phyloP scores from a whole-genome alignment of 352 stramenopile species.

The Thalassiosira hispida region DNA sequence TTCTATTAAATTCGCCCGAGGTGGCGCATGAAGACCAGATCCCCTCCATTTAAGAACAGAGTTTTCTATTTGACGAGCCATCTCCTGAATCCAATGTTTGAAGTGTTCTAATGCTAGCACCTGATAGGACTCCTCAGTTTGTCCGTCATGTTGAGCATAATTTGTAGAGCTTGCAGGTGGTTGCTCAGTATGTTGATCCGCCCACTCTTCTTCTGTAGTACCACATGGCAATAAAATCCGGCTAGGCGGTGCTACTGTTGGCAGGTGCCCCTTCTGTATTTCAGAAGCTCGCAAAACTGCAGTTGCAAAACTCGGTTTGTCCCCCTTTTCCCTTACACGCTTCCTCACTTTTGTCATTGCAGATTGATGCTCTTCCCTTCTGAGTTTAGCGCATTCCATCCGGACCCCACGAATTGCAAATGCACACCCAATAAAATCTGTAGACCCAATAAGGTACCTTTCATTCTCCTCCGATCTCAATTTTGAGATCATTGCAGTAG shows the following conservation, averaged over 20 bases:
- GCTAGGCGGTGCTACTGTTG: background rate
- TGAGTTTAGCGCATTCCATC: background rate
- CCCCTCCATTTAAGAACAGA: constrained; percentile 37
- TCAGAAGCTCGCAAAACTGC: background rate
- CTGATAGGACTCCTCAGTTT: background rate
- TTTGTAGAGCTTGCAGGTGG: too few species aligned
- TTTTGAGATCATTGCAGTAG: constrained; percentile 19
- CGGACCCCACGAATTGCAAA: constrained; percentile 38
- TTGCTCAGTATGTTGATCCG: too few species aligned
- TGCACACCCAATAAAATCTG: constrained; percentile 61
- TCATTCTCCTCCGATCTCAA: constrained; percentile 47
- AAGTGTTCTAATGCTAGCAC: background rate
- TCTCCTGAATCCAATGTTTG: background rate
- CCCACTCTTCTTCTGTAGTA: too few species aligned
- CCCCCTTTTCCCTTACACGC: background rate
- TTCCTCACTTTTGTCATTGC: constrained; percentile 17
- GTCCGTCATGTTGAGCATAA: too few species aligned
- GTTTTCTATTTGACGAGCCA: constrained; percentile 12
- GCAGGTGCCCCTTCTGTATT: background rate
- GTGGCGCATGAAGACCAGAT: constrained; percentile 14
- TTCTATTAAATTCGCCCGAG: constrained; percentile 5
- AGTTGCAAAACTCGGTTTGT: background rate
- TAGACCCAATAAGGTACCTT: constrained; percentile 40
- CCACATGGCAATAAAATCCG: too few species aligned
- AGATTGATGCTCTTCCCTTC: constrained; percentile 8